Conservation (phyloP, 164 flowering plant species). For the Macadamia integrifolia region DNA sequence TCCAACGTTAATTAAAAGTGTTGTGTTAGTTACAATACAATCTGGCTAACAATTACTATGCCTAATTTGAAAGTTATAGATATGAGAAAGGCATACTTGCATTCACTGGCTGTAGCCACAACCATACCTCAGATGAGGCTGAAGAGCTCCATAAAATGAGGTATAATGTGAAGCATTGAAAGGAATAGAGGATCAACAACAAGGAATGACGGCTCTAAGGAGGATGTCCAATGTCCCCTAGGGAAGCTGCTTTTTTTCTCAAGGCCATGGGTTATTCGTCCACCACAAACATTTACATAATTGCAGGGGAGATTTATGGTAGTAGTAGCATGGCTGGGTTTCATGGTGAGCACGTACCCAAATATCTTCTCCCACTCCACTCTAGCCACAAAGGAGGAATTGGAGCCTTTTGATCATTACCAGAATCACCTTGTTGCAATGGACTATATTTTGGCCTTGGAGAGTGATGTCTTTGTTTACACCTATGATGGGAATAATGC, state of each 20-base stretch:
- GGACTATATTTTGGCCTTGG: slow-evolving; percentile 77
- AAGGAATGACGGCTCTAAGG: slow-evolving; percentile 50
- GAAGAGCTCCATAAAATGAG: slow-evolving; percentile 68
- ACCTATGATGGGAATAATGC: slow-evolving; percentile 96
- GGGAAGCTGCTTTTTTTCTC: slow-evolving; percentile 83
- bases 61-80: slow-evolving; percentile 25
- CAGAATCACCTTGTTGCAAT: slow-evolving; percentile 87
- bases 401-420: slow-evolving; percentile 45
- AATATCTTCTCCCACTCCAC: slow-evolving; percentile 67
- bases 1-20: not conserved
- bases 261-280: slow-evolving; percentile 92
- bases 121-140: slow-evolving; percentile 53
- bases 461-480: slow-evolving; percentile 85
- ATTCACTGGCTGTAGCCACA: slow-evolving; percentile 88
- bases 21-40: not conserved
- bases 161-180: slow-evolving; percentile 70
- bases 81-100: slow-evolving; percentile 93
- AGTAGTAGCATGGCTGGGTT: slow-evolving; percentile 51
- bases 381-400: slow-evolving; percentile 69
- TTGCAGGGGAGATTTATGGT: slow-evolving; percentile 86
- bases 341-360: slow-evolving; percentile 53
- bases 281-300: slow-evolving; percentile 67
- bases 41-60: not conserved
- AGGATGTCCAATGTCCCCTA: slow-evolving; percentile 92
- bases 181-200: slow-evolving; percentile 82